A percentile compares a stretch with the other conserved stretches of the same genome.
These are phyloP conservation scores for Hanseniaspora osmophila DNA, from an alignment of 805 yeast species.

Conservation along the genomic window DNA sequence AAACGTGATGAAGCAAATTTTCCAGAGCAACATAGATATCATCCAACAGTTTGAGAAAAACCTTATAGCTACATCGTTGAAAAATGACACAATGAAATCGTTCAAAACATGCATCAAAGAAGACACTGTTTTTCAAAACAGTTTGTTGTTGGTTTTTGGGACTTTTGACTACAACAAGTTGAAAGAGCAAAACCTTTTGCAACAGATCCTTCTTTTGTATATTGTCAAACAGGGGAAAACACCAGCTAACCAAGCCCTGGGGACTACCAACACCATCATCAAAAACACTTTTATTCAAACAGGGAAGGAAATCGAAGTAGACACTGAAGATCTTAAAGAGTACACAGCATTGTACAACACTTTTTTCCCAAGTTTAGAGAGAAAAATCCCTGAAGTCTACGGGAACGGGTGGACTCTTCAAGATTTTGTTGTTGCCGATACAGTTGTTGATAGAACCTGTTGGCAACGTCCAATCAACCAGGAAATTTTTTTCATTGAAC, in stretches of 20 bases:
- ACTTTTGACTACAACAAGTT: slow-evolving; percentile 40
- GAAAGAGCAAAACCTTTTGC: slow-evolving; percentile 32
- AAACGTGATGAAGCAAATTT: slow-evolving; percentile 34
- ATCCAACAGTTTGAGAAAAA: slow-evolving; percentile 17
- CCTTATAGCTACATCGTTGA: slow-evolving; percentile 27
- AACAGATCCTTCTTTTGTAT: slow-evolving; percentile 49
- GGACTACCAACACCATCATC: slow-evolving; percentile 38
- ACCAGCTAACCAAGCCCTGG: neutral
- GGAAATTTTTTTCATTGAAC: slow-evolving; percentile 24
- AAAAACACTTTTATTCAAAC: slow-evolving; percentile 26
- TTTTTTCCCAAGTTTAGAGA: slow-evolving; percentile 33
- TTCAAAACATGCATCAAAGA: slow-evolving; percentile 44
- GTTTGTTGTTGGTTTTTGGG: slow-evolving; percentile 45
- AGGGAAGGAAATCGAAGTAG: slow-evolving; percentile 25
- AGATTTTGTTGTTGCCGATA: slow-evolving; percentile 32
- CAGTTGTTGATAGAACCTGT: slow-evolving; percentile 36
- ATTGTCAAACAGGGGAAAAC: slow-evolving; percentile 29
- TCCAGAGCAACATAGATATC: slow-evolving; percentile 29
- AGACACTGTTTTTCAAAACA: slow-evolving; percentile 39
- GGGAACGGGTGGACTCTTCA: slow-evolving; percentile 32
- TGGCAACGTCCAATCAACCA: slow-evolving; percentile 27
- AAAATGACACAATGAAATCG: slow-evolving; percentile 34
- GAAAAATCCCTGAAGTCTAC: slow-evolving; percentile 44
- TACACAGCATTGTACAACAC: slow-evolving; percentile 39
- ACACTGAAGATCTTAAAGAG: slow-evolving; percentile 40